Evolutionary conservation across 1,139 yeast species (phyloP).

Genomic region (Candida pseudoviswanathii): DNA sequence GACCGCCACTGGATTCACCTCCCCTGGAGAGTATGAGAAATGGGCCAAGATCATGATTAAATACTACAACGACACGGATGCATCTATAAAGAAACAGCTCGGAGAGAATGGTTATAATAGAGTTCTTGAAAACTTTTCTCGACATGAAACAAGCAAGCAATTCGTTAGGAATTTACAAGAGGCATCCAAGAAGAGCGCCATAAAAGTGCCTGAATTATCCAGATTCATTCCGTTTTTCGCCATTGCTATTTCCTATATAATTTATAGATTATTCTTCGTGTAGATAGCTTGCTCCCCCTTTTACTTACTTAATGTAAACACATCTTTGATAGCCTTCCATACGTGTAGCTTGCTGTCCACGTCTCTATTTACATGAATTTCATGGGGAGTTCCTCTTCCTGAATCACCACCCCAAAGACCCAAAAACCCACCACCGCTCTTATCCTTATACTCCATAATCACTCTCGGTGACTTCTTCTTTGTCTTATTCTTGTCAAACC

Average conservation of each 20-base stretch:
- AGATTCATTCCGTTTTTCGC: slow-evolving; percentile 2
- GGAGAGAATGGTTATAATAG: slow-evolving; percentile 54
- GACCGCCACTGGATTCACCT: slow-evolving; percentile 77
- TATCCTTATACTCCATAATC: slow-evolving; percentile 5
- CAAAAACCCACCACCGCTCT: slow-evolving; percentile 9
- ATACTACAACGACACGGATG: slow-evolving; percentile 33
- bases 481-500: slow-evolving; percentile 23
- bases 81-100: slow-evolving; percentile 33
- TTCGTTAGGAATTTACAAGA: slow-evolving; percentile 34
- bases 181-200: slow-evolving; percentile 1
- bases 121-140: slow-evolving; percentile 57
- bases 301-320: slow-evolving; percentile 22
- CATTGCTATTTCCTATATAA: slow-evolving; percentile 3
- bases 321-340: slow-evolving; percentile 39
- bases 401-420: slow-evolving; percentile 13
- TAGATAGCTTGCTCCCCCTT: background rate
- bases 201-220: background rate
- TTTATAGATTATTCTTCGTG: slow-evolving; percentile 5
- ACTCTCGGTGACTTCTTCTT: slow-evolving; percentile 7
- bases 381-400: background rate
- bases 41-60: slow-evolving; percentile 69
- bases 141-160: slow-evolving; percentile 60
- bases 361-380: slow-evolving; percentile 16
- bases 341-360: slow-evolving; percentile 26
- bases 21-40: slow-evolving; percentile 50